These are phyloP conservation scores for Kalmanozyma brasiliensis DNA, from an alignment of 1,284 basidiomycete genomes.

Conservation along the genomic window DNA sequence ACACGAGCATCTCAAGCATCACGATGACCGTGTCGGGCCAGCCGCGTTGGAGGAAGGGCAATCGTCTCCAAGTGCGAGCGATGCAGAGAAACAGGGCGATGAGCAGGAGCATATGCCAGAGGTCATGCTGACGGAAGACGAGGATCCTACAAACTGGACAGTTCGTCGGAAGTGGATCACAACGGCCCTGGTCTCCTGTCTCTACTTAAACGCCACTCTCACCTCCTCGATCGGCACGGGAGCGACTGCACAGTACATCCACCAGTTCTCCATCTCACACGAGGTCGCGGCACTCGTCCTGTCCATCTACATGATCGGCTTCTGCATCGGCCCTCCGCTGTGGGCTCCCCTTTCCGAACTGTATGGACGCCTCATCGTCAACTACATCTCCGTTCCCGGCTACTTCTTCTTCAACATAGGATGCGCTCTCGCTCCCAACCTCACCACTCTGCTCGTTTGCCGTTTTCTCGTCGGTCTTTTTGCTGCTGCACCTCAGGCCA, in stretches of 20 bases:
- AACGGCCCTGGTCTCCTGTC: slow-evolving; percentile 36
- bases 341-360: slow-evolving; percentile 55
- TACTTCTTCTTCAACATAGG: slow-evolving; percentile 52
- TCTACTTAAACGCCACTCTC: slow-evolving; percentile 42
- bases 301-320: slow-evolving; percentile 50
- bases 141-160: slow-evolving; percentile 38
- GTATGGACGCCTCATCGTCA: slow-evolving; percentile 50
- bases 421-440: slow-evolving; percentile 43
- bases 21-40: background rate
- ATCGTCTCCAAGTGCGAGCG: background rate
- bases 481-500: slow-evolving; percentile 43
- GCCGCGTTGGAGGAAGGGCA: slow-evolving; percentile 9
- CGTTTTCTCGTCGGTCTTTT: slow-evolving; percentile 52
- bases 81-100: slow-evolving; percentile 1
- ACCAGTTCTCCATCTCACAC: slow-evolving; percentile 31
- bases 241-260: slow-evolving; percentile 31
- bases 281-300: slow-evolving; percentile 35
- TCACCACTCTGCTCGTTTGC: slow-evolving; percentile 40
- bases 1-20: slow-evolving; percentile 2
- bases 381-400: slow-evolving; percentile 39
- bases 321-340: slow-evolving; percentile 51
- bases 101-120: slow-evolving; percentile 10
- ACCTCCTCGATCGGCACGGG: slow-evolving; percentile 41
- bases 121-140: slow-evolving; percentile 31
- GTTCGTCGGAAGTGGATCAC: slow-evolving; percentile 30